phyloP scores from a whole-genome alignment of 805 yeast species.

The Lachancea thermotolerans region DNA sequence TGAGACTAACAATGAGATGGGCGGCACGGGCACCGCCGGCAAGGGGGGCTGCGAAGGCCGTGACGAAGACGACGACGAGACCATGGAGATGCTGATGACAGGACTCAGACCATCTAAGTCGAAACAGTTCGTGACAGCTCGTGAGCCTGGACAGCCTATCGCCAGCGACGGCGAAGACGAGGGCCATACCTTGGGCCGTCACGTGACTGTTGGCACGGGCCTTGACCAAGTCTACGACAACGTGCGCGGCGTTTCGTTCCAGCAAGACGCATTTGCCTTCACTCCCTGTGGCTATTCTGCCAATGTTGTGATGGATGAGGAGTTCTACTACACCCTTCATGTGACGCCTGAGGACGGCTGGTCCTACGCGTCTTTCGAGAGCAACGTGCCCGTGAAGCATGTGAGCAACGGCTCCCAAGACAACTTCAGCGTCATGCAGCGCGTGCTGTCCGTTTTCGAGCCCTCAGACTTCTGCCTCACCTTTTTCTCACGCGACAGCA shows the following conservation, averaged over 20 bases:
- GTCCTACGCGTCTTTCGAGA: conserved; percentile 95
- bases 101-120: conserved; percentile 57
- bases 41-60: conserved; percentile 32
- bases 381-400: conserved; percentile 56
- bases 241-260: conserved; percentile 12
- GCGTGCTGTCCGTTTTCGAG: conserved; percentile 56
- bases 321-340: conserved; percentile 76
- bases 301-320: conserved; percentile 60
- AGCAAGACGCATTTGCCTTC: conserved; percentile 75
- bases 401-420: conserved; percentile 33
- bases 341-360: conserved; percentile 91
- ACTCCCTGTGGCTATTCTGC: conserved; percentile 94
- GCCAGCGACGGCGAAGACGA: conserved; percentile 26
- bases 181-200: conserved; percentile 76
- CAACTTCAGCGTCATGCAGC: conserved; percentile 49
- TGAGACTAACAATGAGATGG: conserved; percentile 31
- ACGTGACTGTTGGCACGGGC: conserved; percentile 56
- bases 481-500: conserved; percentile 34
- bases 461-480: conserved; percentile 73
- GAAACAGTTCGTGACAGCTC: conserved; percentile 48
- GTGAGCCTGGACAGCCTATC: conserved; percentile 24
- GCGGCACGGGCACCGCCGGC: conserved; percentile 30
- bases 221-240: conserved; percentile 54
- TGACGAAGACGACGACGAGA: conserved; percentile 38
- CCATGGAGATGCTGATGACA: conserved; percentile 88